Conservation (phyloP, 2,329 filamentous ascomycete species). For the Aspergillus neoniger region DNA sequence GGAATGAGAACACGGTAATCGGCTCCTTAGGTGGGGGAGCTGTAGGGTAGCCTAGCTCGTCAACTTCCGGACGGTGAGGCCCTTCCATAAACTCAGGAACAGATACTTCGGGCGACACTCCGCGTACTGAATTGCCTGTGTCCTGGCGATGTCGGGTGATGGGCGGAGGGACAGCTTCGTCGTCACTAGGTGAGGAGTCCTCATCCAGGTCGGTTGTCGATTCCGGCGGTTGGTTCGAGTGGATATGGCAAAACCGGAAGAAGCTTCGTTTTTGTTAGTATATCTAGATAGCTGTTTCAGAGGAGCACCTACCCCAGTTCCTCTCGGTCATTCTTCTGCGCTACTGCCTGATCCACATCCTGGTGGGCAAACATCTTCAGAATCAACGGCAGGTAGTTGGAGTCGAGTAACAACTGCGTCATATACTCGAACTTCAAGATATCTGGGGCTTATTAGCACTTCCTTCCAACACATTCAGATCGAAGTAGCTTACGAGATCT, state of each 20-base stretch:
- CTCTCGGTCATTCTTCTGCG: constrained; percentile 78
- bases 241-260: constrained; percentile 82
- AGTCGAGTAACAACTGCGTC: constrained; percentile 88
- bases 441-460: constrained; percentile 55
- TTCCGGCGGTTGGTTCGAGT: constrained; percentile 61
- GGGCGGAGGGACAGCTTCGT: constrained; percentile 80
- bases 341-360: constrained; percentile 86
- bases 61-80: constrained; percentile 61
- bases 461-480: not conserved
- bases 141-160: constrained; percentile 62
- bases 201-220: constrained; percentile 36
- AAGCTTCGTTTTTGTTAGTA: constrained; percentile 59
- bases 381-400: constrained; percentile 89
- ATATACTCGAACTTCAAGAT: constrained; percentile 95
- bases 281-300: not conserved
- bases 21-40: constrained; percentile 67
- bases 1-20: constrained; percentile 86
- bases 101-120: constrained; percentile 29
- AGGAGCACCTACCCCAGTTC: constrained; percentile 68
- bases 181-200: constrained; percentile 51
- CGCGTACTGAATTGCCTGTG: constrained; percentile 29
- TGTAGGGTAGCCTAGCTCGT: constrained; percentile 81
- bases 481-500: constrained; percentile 71
- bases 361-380: constrained; percentile 93
- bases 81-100: constrained; percentile 27